Conservation (phyloP, 2,329 filamentous ascomycete species). For the Scopulariopsis brevicaulis region DNA sequence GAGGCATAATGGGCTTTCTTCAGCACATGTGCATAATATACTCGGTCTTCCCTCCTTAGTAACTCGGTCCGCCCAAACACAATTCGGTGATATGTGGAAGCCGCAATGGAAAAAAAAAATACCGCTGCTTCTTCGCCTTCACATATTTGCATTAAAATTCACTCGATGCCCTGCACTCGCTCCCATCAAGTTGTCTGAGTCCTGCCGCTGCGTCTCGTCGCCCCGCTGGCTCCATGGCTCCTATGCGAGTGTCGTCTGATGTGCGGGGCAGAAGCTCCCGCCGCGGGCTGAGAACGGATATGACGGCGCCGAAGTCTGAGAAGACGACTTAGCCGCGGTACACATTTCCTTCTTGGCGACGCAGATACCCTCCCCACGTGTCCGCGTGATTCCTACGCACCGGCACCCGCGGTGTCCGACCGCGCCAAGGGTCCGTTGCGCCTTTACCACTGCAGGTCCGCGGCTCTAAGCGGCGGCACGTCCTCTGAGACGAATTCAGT, state of each 20-base stretch:
- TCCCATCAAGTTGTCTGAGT: conserved; percentile 1
- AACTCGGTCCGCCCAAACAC: not conserved
- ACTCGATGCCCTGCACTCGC: conserved; percentile 13
- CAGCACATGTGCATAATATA: conserved; percentile 15
- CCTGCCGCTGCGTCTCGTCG: not conserved
- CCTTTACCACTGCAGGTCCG: not conserved
- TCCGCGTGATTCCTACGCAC: conserved; percentile 15
- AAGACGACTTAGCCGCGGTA: conserved; percentile 20
- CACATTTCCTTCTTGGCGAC: conserved; percentile 19
- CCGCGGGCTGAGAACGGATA: conserved; percentile 7
- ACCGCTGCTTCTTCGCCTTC: conserved; percentile 7
- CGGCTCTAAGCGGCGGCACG: not conserved
- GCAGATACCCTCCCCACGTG: conserved; percentile 20
- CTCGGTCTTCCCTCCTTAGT: not conserved
- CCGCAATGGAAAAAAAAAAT: too few species aligned
- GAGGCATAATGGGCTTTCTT: conserved; percentile 7
- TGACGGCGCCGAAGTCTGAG: conserved; percentile 18
- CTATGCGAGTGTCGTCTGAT: not conserved
- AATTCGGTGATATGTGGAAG: too few species aligned
- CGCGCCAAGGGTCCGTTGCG: not conserved
- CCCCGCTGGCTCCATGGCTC: not conserved
- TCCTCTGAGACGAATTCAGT: conserved; percentile 1
- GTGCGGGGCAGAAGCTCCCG: not conserved
- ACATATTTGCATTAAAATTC: conserved; percentile 22
- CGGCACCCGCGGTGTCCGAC: not conserved